Percentiles rank a stretch among this genome's conserved stretches.
Evolutionary conservation across 176 grass and related monocot genomes (phyloP).

Genomic region (Lolium rigidum): DNA sequence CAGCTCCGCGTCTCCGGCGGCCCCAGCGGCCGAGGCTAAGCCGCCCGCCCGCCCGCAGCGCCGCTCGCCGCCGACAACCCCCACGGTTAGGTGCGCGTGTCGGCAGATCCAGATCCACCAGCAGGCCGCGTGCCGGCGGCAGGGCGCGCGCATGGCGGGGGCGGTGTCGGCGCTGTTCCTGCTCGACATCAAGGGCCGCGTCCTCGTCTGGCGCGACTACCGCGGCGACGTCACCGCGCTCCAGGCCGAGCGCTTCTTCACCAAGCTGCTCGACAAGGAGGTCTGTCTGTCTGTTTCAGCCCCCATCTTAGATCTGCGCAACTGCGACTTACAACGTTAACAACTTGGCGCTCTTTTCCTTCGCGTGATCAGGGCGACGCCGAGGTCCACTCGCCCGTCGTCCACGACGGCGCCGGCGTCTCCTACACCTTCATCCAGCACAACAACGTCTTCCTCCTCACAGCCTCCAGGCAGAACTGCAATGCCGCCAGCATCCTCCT

Average conservation of each 20-base stretch:
- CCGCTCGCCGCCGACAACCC: not conserved
- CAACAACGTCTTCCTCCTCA: conserved; percentile 77
- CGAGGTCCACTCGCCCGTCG: conserved; percentile 69
- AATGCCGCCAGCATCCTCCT: conserved; percentile 76
- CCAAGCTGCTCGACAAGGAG: conserved; percentile 97
- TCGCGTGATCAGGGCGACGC: conserved; percentile 51
- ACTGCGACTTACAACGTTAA: not conserved
- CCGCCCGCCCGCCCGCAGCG: not conserved
- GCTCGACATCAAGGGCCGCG: conserved; percentile 98
- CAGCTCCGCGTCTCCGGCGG: not conserved
- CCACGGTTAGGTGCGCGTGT: not conserved
- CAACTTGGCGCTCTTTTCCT: no score
- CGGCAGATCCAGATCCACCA: conserved; percentile 35
- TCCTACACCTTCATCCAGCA: conserved; percentile 88
- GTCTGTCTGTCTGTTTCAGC: conserved; percentile 26
- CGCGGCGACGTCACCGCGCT: conserved; percentile 93
- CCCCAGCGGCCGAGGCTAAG: not conserved
- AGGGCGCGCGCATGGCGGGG: conserved; percentile 36
- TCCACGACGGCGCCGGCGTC: conserved; percentile 63
- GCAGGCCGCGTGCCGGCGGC: not conserved
- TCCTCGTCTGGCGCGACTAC: conserved; percentile 99
- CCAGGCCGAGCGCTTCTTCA: conserved; percentile 99
- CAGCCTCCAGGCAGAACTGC: conserved; percentile 69
- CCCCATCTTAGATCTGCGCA: not conserved
- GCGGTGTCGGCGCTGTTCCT: conserved; percentile 97